phyloP scores from a whole-genome alignment of 345 rosid species.

The Dipteronia dyeriana region DNA sequence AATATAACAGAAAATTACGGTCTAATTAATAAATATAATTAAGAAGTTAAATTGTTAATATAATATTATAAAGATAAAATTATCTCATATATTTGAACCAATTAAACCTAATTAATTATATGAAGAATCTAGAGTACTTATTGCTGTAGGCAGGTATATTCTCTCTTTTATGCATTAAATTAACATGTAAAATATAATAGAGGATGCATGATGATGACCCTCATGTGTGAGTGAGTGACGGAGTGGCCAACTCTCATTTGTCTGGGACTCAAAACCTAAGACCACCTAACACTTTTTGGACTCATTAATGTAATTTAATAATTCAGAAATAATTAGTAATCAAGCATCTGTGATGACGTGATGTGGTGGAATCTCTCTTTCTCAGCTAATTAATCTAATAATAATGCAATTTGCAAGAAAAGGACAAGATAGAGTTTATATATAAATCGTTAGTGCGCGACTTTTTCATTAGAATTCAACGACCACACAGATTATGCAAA shows the following conservation, averaged over 20 bases:
- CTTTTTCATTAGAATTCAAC: not conserved
- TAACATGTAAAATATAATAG: not conserved
- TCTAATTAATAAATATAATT: too few species aligned
- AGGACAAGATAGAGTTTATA: not conserved
- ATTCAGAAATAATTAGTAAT: not conserved
- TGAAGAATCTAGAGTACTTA: not conserved
- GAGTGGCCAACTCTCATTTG: slow-evolving; percentile 34
- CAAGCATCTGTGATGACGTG: slow-evolving; percentile 7
- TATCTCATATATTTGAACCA: too few species aligned
- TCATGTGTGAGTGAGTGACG: not conserved
- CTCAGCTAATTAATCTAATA: not conserved
- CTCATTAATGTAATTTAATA: not conserved
- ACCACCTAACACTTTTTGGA: slow-evolving; percentile 22
- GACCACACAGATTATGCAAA: not conserved
- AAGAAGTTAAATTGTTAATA: too few species aligned
- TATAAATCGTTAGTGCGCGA: not conserved
- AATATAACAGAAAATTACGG: too few species aligned
- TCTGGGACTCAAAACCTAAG: slow-evolving; percentile 32
- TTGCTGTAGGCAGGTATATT: not conserved
- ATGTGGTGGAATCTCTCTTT: slow-evolving; percentile 12
- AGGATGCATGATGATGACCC: not conserved
- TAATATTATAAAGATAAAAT: too few species aligned
- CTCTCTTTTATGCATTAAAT: not conserved
- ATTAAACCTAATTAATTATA: too few species aligned
- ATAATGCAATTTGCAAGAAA: not conserved